phyloP scores from a whole-genome alignment of 129 eudicot genomes.

The Pittosporum tobira region DNA sequence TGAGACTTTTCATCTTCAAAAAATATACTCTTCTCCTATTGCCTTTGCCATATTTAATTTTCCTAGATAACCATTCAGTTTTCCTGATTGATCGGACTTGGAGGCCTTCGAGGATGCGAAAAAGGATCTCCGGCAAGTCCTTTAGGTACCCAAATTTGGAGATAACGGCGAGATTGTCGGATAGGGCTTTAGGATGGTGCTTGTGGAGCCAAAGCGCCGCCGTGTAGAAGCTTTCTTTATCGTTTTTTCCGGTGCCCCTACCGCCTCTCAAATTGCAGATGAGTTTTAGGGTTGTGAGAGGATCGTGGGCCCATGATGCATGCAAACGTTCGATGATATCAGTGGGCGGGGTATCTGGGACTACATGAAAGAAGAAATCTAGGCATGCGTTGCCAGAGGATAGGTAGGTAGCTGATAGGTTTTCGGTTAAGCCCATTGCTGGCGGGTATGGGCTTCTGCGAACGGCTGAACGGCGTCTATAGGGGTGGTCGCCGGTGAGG shows the following conservation, averaged over 20 bases:
- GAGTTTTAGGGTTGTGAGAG: constrained; percentile 31
- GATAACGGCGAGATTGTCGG: constrained; percentile 19
- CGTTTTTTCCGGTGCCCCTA: constrained; percentile 26
- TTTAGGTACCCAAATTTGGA: constrained; percentile 33
- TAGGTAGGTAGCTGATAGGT: constrained; percentile 27
- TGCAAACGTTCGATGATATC: constrained; percentile 17
- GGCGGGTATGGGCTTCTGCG: constrained; percentile 10
- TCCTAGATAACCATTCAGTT: constrained; percentile 5
- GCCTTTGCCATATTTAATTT: too few relatives aligned
- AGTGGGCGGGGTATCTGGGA: constrained; percentile 24
- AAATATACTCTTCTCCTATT: too few relatives aligned
- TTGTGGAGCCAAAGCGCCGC: constrained; percentile 37
- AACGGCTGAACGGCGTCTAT: not conserved
- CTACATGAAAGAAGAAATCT: constrained; percentile 36
- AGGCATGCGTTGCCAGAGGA: constrained; percentile 35
- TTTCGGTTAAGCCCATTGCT: constrained; percentile 27
- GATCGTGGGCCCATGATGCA: constrained; percentile 24
- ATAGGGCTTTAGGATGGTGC: constrained; percentile 35
- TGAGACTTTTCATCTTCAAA: too few relatives aligned
- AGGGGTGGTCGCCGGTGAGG: too few relatives aligned
- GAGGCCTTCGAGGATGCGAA: constrained; percentile 23
- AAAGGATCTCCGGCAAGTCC: constrained; percentile 38
- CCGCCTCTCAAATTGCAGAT: constrained; percentile 30
- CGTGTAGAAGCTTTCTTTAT: constrained; percentile 28
- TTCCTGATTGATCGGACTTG: constrained; percentile 12